phyloP scores from a whole-genome alignment of 345 rosid genomes.

The Gossypioides kirkii region DNA sequence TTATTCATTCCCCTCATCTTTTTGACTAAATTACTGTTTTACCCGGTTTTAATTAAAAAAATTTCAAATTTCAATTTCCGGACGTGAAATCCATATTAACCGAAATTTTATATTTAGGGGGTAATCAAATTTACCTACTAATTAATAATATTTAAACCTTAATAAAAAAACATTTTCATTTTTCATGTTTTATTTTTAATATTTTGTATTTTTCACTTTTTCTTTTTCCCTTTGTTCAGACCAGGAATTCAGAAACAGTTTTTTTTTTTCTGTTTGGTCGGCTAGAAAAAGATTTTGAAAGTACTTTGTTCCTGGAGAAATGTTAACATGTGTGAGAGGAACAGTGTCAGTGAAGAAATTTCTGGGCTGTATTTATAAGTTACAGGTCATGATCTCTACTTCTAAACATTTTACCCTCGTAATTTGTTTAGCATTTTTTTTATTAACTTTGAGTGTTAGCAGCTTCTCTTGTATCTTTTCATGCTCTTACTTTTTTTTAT shows the following conservation, averaged over 20 bases:
- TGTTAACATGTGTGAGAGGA: slow-evolving; percentile 18
- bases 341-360: slow-evolving; percentile 16
- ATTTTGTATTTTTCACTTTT: slow-evolving; percentile 13
- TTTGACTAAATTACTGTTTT: slow-evolving; percentile 21
- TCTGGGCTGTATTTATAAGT: slow-evolving; percentile 3
- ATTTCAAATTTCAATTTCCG: slow-evolving; percentile 45
- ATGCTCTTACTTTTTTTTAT: background rate
- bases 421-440: background rate
- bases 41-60: slow-evolving; percentile 22
- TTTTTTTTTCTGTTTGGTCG: slow-evolving; percentile 16
- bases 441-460: background rate
- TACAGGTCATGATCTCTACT: slow-evolving; percentile 43
- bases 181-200: no score
- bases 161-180: background rate
- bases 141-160: slow-evolving; percentile 16
- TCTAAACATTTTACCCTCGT: background rate
- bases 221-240: slow-evolving; percentile 26
- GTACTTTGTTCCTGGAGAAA: slow-evolving; percentile 30
- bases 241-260: slow-evolving; percentile 21
- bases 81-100: slow-evolving; percentile 62
- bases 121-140: slow-evolving; percentile 34
- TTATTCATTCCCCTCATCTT: background rate
- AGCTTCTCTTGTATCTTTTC: background rate
- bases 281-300: slow-evolving; percentile 12
- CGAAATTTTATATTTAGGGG: slow-evolving; percentile 47